Conservation (phyloP, 208 protist genomes). For the Crithidia thermophila region DNA sequence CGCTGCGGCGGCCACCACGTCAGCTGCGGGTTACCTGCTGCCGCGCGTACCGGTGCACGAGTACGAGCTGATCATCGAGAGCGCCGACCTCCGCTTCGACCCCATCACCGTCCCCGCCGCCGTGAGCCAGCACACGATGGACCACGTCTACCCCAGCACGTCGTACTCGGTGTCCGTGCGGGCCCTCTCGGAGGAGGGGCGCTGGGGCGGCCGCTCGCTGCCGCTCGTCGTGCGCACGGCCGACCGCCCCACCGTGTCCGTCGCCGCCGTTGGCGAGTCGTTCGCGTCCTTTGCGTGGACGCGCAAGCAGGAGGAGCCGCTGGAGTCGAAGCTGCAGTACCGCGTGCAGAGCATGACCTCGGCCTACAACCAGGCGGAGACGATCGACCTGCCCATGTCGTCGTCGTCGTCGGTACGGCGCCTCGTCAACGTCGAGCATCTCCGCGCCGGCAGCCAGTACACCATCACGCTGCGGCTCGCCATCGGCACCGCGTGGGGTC, state of each 20-base stretch:
- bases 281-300: constrained; percentile 84
- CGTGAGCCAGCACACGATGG: constrained; percentile 47
- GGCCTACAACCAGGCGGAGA: constrained; percentile 53
- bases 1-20: background rate
- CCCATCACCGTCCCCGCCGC: constrained; percentile 27
- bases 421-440: constrained; percentile 67
- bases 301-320: constrained; percentile 46
- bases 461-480: constrained; percentile 67
- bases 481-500: constrained; percentile 81
- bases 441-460: constrained; percentile 73
- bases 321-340: constrained; percentile 78
- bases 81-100: constrained; percentile 29
- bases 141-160: constrained; percentile 65
- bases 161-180: constrained; percentile 80
- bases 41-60: constrained; percentile 25
- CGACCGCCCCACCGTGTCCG: constrained; percentile 44
- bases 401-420: constrained; percentile 22
- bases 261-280: constrained; percentile 69
- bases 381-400: constrained; percentile 28
- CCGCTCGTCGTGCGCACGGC: constrained; percentile 69
- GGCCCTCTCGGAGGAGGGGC: constrained; percentile 60
- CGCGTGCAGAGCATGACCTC: constrained; percentile 52
- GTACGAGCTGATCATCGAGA: constrained; percentile 36
- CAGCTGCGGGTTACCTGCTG: constrained; percentile 24
- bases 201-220: constrained; percentile 75